Conservation (phyloP, 1,284 basidiomycete species). For the Cutaneotrichosporon cyanovorans region DNA sequence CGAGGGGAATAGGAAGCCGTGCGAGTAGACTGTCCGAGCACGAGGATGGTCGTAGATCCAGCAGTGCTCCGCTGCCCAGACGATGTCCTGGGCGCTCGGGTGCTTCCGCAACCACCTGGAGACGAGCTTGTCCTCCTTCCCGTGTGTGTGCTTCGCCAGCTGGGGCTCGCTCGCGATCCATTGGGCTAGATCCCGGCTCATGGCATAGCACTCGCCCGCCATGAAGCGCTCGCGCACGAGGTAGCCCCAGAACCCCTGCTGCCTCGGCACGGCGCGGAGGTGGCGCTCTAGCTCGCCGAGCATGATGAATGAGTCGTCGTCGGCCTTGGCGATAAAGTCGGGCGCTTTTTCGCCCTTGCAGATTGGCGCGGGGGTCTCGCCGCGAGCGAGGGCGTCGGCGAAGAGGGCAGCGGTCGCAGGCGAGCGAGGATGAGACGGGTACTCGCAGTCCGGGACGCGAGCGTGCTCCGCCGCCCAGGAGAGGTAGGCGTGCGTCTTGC, state of each 20-base stretch:
- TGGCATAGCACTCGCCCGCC: constrained; percentile 89
- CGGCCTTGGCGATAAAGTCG: constrained; percentile 83
- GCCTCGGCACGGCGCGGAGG: constrained; percentile 62
- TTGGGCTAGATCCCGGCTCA: constrained; percentile 83
- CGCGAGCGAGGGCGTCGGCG: not conserved
- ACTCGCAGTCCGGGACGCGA: constrained; percentile 61
- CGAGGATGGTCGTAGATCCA: constrained; percentile 99
- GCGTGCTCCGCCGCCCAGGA: constrained; percentile 71
- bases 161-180: constrained; percentile 72
- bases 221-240: constrained; percentile 90
- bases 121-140: constrained; percentile 90
- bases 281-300: constrained; percentile 83
- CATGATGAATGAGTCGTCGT: constrained; percentile 92
- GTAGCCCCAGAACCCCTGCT: constrained; percentile 88
- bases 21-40: constrained; percentile 86
- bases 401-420: constrained; percentile 7
- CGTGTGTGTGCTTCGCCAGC: constrained; percentile 62
- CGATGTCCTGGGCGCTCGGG: constrained; percentile 68
- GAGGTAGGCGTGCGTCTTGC: constrained; percentile 50
- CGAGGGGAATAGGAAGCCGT: constrained; percentile 95
- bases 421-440: constrained; percentile 15
- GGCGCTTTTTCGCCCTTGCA: constrained; percentile 51
- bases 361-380: constrained; percentile 12
- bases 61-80: constrained; percentile 87
- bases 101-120: constrained; percentile 89